A percentile compares a stretch with the other conserved stretches of the same genome.
Conservation (phyloP, 306 rosid species). For the Castanea mollissima region DNA sequence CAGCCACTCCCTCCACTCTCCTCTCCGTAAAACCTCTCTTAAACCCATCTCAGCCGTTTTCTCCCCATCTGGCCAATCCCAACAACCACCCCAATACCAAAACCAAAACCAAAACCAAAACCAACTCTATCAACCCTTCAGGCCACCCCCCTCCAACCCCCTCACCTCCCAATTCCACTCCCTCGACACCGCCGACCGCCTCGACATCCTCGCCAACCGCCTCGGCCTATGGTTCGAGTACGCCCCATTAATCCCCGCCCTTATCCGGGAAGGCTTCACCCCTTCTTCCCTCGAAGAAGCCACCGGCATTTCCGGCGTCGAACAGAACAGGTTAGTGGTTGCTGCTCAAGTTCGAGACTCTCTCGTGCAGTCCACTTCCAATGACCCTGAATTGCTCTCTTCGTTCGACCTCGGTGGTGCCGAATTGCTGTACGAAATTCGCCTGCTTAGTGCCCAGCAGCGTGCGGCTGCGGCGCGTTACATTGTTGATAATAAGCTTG, state of each 20-base stretch:
- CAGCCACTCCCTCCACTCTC: not conserved
- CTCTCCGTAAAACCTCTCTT: not conserved
- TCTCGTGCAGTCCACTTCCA: constrained; percentile 40
- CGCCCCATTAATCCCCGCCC: constrained; percentile 67
- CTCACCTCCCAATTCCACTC: constrained; percentile 44
- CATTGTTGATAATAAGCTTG: constrained; percentile 39
- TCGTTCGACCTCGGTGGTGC: constrained; percentile 68
- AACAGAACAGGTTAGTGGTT: constrained; percentile 70
- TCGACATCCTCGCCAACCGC: constrained; percentile 64
- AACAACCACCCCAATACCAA: constrained; percentile 25
- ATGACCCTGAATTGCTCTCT: constrained; percentile 38
- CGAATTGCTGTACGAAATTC: constrained; percentile 62
- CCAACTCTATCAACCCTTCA: constrained; percentile 78
- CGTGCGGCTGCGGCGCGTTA: constrained; percentile 60
- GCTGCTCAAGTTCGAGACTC: constrained; percentile 77
- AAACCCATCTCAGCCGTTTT: constrained; percentile 35
- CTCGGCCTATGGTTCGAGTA: constrained; percentile 80
- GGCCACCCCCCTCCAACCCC: constrained; percentile 66
- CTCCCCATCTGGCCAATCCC: constrained; percentile 16
- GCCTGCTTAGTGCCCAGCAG: constrained; percentile 55
- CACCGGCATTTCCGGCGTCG: constrained; percentile 71
- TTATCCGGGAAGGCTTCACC: constrained; percentile 67
- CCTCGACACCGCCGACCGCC: constrained; percentile 51
- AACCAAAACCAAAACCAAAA: not conserved
- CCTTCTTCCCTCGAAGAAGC: constrained; percentile 64